Evolutionary conservation across 2,329 filamentous ascomycete species (phyloP), one percentile per base, ranked within the genome.

Genomic region (Cytospora piceae): DNA sequence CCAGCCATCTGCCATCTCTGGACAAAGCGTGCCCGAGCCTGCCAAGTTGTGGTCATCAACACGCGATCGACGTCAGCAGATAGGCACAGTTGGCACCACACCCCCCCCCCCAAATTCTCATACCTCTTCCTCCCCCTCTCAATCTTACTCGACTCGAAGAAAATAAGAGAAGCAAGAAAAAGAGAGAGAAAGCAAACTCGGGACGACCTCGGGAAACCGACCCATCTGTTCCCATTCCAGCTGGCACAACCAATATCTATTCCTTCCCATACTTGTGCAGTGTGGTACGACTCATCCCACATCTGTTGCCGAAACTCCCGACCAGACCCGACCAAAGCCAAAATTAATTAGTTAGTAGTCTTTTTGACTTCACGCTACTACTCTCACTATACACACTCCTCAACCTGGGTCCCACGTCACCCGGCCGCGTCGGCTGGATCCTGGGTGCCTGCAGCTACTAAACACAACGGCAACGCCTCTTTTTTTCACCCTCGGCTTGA

Each of bases 11-110:
- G 46, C 34, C 42, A 46, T 57, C 49, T 34, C 54, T 17, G 56
- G 29, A 49, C 51, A n/a, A 49, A 49, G 27, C 27, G 24, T 54
- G 27, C 31, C 27, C 51, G 34, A 37, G 34, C 34, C 34, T 37
- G 22, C 51, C 11, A 17, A 32, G 27, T 12, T 20, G 27, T 59
- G 55, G 54, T 64, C 54, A 54, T 59, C 61, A n/a, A 64, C 55
- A 32, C 29, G 20, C 53, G 15, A 32, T 53, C 63, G 58, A 65
- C 63, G 63, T 65, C 63, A 65, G 63, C 58, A 49, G 58, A 61
- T 52, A 61, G 63, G 37, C 58, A 52, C 63, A 65, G 29, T 56
- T 57, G 60, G 27, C 53, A 31, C 39, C 32, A 15, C 53, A 31
- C 39, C 32, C 39, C 46, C 37, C n/a, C 37, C 22, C 14, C 42